Evolutionary conservation across 83 land plant species (phyloP).

Genomic region (Picea mariana): DNA sequence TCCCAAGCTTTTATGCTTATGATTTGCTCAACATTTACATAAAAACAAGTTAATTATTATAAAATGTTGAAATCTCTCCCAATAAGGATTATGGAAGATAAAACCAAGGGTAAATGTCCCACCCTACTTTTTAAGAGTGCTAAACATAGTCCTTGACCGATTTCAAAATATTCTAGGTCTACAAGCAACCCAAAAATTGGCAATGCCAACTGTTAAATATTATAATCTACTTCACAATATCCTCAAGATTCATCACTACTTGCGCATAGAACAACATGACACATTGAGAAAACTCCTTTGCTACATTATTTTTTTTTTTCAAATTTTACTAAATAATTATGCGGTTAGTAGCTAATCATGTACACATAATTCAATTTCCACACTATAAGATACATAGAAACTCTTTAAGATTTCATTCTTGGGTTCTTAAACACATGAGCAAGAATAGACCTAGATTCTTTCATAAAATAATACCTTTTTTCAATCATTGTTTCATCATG

Average conservation of each 20-base stretch:
- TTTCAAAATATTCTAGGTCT: neutral
- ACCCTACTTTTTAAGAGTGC: neutral
- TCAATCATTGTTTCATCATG: constrained; percentile 74
- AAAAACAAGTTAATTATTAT: too few species aligned
- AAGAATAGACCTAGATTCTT: neutral
- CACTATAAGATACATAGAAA: neutral
- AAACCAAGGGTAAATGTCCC: too few species aligned
- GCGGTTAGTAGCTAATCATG: neutral
- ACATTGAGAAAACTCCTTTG: neutral
- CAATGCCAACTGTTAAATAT: neutral
- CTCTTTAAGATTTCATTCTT: neutral
- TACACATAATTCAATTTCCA: neutral
- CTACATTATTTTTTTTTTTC: neutral
- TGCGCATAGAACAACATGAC: too few species aligned
- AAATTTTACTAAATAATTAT: neutral
- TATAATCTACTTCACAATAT: neutral
- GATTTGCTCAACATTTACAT: too few species aligned
- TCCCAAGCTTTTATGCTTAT: too few species aligned
- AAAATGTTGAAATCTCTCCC: too few species aligned
- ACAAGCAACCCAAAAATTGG: neutral
- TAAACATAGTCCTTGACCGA: neutral
- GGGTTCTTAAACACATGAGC: neutral
- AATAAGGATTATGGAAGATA: too few species aligned
- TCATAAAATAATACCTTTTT: constrained; percentile 49
- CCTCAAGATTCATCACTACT: neutral